Evolutionary conservation across 495 filamentous ascomycete species (phyloP).

Genomic region (Neurospora sublineolata): DNA sequence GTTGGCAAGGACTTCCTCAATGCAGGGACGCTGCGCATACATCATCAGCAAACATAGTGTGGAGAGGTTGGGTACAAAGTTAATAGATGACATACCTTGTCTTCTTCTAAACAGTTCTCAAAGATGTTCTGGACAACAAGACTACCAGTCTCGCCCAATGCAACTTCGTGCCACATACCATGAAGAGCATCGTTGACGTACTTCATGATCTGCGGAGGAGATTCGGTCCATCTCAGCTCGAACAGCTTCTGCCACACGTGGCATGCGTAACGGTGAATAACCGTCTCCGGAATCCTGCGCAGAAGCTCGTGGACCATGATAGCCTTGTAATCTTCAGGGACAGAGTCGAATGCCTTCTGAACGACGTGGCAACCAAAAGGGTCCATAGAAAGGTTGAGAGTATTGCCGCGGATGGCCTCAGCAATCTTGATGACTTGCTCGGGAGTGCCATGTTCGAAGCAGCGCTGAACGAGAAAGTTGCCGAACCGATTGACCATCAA

Average conservation of each 20-base stretch:
- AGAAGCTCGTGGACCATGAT: constrained; percentile 96
- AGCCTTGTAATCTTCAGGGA: constrained; percentile 94
- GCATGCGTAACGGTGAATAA: constrained; percentile 95
- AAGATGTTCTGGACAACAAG: constrained; percentile 99
- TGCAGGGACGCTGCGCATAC: constrained; percentile 66
- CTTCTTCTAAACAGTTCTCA: constrained; percentile 96
- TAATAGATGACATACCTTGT: constrained; percentile 55
- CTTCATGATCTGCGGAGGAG: constrained; percentile 95
- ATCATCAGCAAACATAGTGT: constrained; percentile 24
- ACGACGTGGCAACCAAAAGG: constrained; percentile 97
- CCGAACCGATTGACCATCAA: constrained; percentile 96
- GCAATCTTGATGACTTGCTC: constrained; percentile 95
- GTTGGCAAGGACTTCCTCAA: constrained; percentile 86
- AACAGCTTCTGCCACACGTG: constrained; percentile 99
- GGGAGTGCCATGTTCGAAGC: constrained; percentile 93
- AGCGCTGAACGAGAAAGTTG: constrained; percentile 97
- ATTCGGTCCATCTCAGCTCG: constrained; percentile 87
- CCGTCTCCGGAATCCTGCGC: constrained; percentile 91
- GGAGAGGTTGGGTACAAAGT: neutral
- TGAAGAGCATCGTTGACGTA: constrained; percentile 91
- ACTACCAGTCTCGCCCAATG: constrained; percentile 90
- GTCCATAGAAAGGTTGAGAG: constrained; percentile 91
- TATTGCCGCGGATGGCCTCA: constrained; percentile 88
- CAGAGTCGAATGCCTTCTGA: constrained; percentile 95
- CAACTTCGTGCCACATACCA: constrained; percentile 99